Evolutionary conservation across 2,329 filamentous ascomycete species (phyloP).

Genomic region (Ophidiomyces ophidiicola): DNA sequence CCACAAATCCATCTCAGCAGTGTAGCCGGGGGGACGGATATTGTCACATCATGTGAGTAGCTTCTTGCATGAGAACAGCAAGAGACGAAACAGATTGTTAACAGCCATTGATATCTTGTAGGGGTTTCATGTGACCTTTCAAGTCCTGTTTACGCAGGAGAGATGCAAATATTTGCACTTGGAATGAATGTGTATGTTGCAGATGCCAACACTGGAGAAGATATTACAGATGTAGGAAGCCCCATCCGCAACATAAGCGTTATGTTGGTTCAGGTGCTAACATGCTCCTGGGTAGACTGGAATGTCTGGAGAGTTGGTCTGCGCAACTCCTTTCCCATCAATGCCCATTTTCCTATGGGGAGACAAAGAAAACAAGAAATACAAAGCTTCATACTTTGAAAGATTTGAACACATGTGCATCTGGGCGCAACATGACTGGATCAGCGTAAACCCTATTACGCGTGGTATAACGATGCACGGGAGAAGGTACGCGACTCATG

Average conservation of each 20-base stretch:
- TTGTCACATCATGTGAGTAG: conserved; percentile 29
- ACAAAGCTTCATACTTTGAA: conserved; percentile 37
- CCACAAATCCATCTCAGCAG: conserved; percentile 31
- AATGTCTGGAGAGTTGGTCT: conserved; percentile 36
- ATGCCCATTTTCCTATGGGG: conserved; percentile 39
- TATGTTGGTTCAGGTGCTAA: no score
- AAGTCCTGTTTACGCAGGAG: conserved; percentile 34
- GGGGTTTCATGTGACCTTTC: conserved; percentile 32
- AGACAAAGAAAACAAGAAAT: conserved; percentile 30
- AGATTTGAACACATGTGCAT: conserved; percentile 30
- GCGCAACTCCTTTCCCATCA: conserved; percentile 36
- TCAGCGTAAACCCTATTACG: conserved; percentile 32
- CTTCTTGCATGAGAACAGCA: background rate
- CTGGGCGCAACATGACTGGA: conserved; percentile 36
- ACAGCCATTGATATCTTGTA: background rate
- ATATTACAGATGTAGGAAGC: conserved; percentile 19
- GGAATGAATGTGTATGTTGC: conserved; percentile 39
- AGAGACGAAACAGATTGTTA: background rate
- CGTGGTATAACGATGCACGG: conserved; percentile 35
- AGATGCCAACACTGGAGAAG: conserved; percentile 28
- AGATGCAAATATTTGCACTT: conserved; percentile 36
- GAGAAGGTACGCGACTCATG: conserved; percentile 22
- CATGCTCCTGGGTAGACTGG: no score
- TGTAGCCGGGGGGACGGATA: conserved; percentile 39
- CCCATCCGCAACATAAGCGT: background rate